Base-by-base conservation (phyloP, 2,329 filamentous ascomycete genomes). In the Hansfordia pulvinata region DNA sequence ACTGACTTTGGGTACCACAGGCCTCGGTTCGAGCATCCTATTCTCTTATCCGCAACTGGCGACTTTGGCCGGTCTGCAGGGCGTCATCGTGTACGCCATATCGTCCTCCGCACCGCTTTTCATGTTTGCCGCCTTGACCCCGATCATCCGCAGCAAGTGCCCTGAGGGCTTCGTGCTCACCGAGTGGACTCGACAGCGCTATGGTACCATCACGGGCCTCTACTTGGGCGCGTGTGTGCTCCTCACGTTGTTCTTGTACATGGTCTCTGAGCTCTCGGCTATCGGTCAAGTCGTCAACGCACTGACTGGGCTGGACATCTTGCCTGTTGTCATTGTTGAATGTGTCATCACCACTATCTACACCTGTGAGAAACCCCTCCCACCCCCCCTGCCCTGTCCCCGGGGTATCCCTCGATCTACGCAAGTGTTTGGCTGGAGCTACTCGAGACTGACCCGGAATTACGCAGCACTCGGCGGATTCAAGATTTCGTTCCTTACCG, bases 91-190 rank as follows among this genome's bases (percentile, higher is more conserved):
- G 23, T 90, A 90, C 49, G 75, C 80, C 10, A 54, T 88, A 11
- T 62, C 79, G 3, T 81, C 78, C 2, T 61, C 78, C 2, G 58
- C 82, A 29, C 82, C 82, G 3, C 60, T 90, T 27, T 56, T 90
- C 43, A 58, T 78, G 25, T 90, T 90, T 45, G 80, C 78, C 10
- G 63, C 62, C 23, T 58, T 90, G 8, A 80, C 80, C 1, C 80
- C 80, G 9, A 72, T 85, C 42, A 85, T 90, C 43, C 69, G 83
- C 27, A 68, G 64, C 40, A 83, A 81, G 52, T 86, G 80, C 32
- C 82, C 83, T 1, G 76, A 86, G 35, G 82, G 82, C 2, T 90
- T 90, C 38, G 80, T 90, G 26, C 54, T 90, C 35, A 90, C 82
- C 0, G 80, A 88, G 47, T 90, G 82, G 82, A 78, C 79, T 12